Percentiles rank a stretch among this genome's conserved stretches.
These are phyloP conservation scores for Monascus ruber DNA, from an alignment of 2,329 filamentous ascomycete genomes.

Conservation along the genomic window DNA sequence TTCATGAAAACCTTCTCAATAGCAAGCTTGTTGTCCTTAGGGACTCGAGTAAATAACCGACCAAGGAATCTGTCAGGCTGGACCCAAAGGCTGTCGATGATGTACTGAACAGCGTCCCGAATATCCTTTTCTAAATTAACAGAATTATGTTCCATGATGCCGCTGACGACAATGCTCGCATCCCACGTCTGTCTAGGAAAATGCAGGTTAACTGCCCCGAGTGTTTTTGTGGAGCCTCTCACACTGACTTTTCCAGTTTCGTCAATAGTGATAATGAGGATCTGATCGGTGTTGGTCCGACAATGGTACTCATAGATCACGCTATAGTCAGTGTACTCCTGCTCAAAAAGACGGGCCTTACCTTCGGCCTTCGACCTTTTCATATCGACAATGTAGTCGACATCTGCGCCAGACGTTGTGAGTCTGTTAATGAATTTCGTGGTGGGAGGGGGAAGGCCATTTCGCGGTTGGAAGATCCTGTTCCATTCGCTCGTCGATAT, in stretches of 20 bases:
- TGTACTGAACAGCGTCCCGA: slow-evolving; percentile 16
- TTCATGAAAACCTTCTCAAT: slow-evolving; percentile 26
- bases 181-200: slow-evolving; percentile 31
- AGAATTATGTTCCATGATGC: slow-evolving; percentile 12
- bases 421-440: slow-evolving; percentile 26
- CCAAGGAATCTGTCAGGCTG: slow-evolving; percentile 14
- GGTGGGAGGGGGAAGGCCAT: slow-evolving; percentile 14
- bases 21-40: slow-evolving; percentile 10
- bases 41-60: slow-evolving; percentile 17
- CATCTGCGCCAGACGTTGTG: slow-evolving; percentile 29
- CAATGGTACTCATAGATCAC: slow-evolving; percentile 32
- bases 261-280: slow-evolving; percentile 23
- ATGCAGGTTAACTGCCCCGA: slow-evolving; percentile 29
- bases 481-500: slow-evolving; percentile 17
- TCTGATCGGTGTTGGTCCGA: slow-evolving; percentile 15
- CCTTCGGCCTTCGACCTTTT: slow-evolving; percentile 11
- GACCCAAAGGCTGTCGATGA: slow-evolving; percentile 25
- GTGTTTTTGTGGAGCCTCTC: slow-evolving; percentile 11
- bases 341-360: slow-evolving; percentile 16
- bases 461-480: slow-evolving; percentile 20
- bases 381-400: slow-evolving; percentile 28
- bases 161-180: slow-evolving; percentile 20
- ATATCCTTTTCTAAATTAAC: slow-evolving; percentile 12
- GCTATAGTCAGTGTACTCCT: slow-evolving; percentile 9
- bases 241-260: slow-evolving; percentile 19